phyloP scores from a whole-genome alignment of 1,284 basidiomycete species.

The Ceratobasidium sp. region DNA sequence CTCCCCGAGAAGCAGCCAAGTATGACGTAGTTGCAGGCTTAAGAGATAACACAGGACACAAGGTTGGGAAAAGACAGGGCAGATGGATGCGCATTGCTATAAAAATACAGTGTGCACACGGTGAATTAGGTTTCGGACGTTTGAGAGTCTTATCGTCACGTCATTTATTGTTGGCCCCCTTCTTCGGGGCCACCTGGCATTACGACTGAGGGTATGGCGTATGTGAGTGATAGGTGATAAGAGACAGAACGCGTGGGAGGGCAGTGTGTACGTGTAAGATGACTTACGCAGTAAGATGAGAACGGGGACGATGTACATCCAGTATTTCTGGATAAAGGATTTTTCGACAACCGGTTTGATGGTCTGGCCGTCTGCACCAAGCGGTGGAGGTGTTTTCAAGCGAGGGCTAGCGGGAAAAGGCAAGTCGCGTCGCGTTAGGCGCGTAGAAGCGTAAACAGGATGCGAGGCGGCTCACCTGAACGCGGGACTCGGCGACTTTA shows the following conservation, averaged over 20 bases:
- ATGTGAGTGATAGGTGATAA: slow-evolving; percentile 5
- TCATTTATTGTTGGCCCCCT: slow-evolving; percentile 16
- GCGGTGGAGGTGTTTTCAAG: slow-evolving; percentile 70
- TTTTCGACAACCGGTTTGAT: slow-evolving; percentile 73
- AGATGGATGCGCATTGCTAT: background rate
- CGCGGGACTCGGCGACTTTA: slow-evolving; percentile 58
- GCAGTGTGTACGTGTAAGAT: background rate
- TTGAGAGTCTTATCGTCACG: slow-evolving; percentile 2
- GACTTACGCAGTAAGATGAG: slow-evolving; percentile 56
- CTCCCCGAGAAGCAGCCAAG: too few species aligned
- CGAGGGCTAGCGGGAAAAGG: slow-evolving; percentile 63
- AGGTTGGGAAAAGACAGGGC: background rate
- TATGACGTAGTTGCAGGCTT: slow-evolving; percentile 10
- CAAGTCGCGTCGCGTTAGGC: slow-evolving; percentile 30
- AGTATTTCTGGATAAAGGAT: slow-evolving; percentile 87
- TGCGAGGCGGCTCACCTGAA: slow-evolving; percentile 59
- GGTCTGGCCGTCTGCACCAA: slow-evolving; percentile 72
- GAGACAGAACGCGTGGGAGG: background rate
- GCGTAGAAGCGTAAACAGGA: slow-evolving; percentile 57
- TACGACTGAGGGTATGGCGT: slow-evolving; percentile 15
- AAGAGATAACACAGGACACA: too few species aligned
- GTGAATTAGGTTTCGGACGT: slow-evolving; percentile 19
- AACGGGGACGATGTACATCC: slow-evolving; percentile 78
- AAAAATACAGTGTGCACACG: slow-evolving; percentile 24
- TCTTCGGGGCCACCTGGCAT: slow-evolving; percentile 32